Percentiles rank a stretch among this genome's conserved stretches.
These are phyloP conservation scores for Kuraishia piskuri DNA, from an alignment of 805 yeast species.

Conservation along the genomic window DNA sequence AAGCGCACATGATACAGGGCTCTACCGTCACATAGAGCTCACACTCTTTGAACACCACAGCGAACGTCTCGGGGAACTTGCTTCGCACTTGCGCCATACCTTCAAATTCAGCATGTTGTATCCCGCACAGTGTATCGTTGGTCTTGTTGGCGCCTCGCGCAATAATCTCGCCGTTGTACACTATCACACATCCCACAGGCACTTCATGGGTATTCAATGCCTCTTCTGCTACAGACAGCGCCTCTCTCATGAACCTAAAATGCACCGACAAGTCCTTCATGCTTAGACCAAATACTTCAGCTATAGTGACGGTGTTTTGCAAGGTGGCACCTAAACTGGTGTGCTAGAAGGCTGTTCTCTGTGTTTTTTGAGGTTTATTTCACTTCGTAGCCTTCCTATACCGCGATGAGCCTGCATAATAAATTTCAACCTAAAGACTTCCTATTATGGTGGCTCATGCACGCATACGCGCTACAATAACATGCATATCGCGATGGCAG, in stretches of 20 bases:
- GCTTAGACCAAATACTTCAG: background rate
- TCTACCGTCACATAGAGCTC: conserved; percentile 90
- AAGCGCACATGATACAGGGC: conserved; percentile 98
- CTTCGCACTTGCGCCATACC: conserved; percentile 53
- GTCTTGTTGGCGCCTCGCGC: conserved; percentile 83
- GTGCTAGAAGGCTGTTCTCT: too few species aligned
- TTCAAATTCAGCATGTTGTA: conserved; percentile 86
- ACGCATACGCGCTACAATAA: background rate
- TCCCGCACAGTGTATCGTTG: conserved; percentile 76
- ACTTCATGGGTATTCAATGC: conserved; percentile 68
- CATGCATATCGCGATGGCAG: background rate
- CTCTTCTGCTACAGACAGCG: conserved; percentile 47
- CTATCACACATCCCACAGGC: conserved; percentile 80
- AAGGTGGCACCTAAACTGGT: too few species aligned
- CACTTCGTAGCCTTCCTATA: too few species aligned
- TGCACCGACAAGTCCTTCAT: conserved; percentile 8
- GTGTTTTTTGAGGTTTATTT: too few species aligned
- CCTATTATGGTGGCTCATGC: background rate
- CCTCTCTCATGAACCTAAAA: conserved; percentile 38
- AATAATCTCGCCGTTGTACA: conserved; percentile 38
- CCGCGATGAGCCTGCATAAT: background rate
- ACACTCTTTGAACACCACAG: conserved; percentile 39
- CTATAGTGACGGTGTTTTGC: too few species aligned
- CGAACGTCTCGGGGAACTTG: conserved; percentile 17
- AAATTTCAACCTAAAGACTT: background rate